Evolutionary conservation across 257 asterid species (phyloP), one percentile per base, ranked within the genome.

Genomic region (Scutellaria minor): DNA sequence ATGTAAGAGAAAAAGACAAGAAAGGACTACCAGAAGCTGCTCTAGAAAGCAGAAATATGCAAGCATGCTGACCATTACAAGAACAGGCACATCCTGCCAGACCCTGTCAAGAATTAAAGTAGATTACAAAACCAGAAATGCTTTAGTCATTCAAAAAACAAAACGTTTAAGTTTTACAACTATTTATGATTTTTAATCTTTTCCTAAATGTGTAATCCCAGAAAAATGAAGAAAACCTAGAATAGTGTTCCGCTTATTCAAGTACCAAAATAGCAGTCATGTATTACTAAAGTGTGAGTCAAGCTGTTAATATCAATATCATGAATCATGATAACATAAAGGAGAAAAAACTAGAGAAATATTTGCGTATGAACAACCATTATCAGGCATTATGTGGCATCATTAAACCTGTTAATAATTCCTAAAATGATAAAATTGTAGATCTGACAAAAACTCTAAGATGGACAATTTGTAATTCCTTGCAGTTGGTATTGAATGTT

Each of bases 11-110:
- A 37, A 64, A 60, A 58, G 76, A 72, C 31, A 64, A 66, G 72
- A 81, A 63, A 54, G 31, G 70, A 72, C 14, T 85, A 93, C 98
- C 97, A 93, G 87, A 78, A 93, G 98, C 85, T 93, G 98, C 91
- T 93, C 98, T 75, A 93, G 88, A 81, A 93, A 91, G 84, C 97
- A 91, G 83, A 93, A 93, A 82, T 93, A 93, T 57, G 96, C 97
- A 52, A 93, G 98, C 89, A 91, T 85, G 88, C 98, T 93, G 90
- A 93, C 89, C 96, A 93, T 89, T 79, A 94, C 90, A 68, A 94
- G 98, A 82, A 94, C 90, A 48, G 97, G 97, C 57, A 89, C 89
- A 76, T 91, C 97, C 82, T 91, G 96, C 97, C 96, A 94, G 45
- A 94, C 91, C 87, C 98, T 94, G 83, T 62, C 61, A 46, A 56